Conservation (phyloP, 345 rosid genomes). For the Syzygium jambos region DNA sequence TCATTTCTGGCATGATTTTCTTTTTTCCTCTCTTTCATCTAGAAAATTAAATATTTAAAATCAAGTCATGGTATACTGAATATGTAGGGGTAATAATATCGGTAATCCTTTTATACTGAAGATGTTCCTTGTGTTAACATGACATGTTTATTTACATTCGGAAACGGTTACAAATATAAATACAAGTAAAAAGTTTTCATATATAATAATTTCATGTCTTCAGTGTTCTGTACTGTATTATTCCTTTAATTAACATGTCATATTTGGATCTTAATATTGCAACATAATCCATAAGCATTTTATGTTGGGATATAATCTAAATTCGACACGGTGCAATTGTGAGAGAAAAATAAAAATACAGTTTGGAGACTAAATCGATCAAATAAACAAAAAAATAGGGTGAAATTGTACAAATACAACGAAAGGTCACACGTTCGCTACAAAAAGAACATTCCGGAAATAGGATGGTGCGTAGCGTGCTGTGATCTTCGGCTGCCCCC, state of each 20-base stretch:
- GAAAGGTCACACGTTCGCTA: background rate
- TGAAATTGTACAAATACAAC: background rate
- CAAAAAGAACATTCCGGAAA: background rate
- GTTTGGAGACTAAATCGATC: too few relatives aligned
- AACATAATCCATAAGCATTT: background rate
- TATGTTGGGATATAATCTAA: background rate
- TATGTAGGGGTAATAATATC: background rate
- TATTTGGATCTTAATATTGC: background rate
- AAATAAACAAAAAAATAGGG: background rate
- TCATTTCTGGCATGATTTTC: background rate
- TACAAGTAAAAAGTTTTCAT: background rate
- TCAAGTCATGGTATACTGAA: background rate
- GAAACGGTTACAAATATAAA: background rate
- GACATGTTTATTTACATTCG: background rate
- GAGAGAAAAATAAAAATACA: too few relatives aligned
- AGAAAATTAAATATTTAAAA: background rate
- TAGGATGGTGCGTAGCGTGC: background rate
- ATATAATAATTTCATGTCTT: background rate
- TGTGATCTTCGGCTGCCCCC: background rate
- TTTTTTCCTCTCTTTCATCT: background rate
- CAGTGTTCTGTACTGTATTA: accelerated
- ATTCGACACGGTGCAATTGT: background rate
- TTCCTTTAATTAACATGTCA: background rate
- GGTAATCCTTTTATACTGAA: background rate
- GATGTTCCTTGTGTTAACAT: background rate